phyloP scores from a whole-genome alignment of 1,284 basidiomycete genomes.

The Ustilago nuda region DNA sequence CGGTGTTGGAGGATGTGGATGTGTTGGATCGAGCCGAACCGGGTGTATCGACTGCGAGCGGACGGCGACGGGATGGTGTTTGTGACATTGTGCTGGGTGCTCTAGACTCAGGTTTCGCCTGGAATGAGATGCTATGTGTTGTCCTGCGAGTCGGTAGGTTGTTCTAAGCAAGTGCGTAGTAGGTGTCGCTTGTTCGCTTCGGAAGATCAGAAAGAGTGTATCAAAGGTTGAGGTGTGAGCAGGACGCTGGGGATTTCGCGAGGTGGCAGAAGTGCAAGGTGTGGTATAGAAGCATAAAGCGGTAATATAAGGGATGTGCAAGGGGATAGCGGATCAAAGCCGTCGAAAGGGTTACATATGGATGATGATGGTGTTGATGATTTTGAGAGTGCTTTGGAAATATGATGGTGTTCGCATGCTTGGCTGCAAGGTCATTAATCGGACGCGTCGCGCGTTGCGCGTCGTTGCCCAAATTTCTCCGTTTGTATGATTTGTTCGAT shows the following conservation, averaged over 20 bases:
- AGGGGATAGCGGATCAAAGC: neutral
- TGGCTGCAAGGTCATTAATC: conserved; percentile 1
- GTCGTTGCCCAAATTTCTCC: neutral
- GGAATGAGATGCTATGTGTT: neutral
- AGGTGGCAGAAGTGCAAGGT: neutral
- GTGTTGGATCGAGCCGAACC: conserved; percentile 35
- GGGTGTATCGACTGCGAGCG: conserved; percentile 18
- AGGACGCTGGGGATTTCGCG: too few relatives aligned
- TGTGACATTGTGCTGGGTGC: conserved; percentile 21
- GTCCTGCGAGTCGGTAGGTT: neutral
- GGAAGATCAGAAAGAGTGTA: neutral
- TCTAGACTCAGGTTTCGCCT: neutral
- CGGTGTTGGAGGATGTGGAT: conserved; percentile 23
- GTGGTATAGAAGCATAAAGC: neutral
- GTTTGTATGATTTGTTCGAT: neutral
- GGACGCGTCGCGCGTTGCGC: conserved; percentile 25
- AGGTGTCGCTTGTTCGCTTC: neutral
- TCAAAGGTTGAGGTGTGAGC: neutral
- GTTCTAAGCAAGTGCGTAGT: too few relatives aligned
- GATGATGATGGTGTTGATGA: conserved; percentile 10
- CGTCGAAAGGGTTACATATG: neutral
- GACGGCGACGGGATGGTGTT: conserved; percentile 33
- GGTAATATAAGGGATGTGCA: too few relatives aligned
- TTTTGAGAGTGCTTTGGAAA: conserved; percentile 5
- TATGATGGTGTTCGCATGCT: conserved; percentile 1